Percentiles rank a stretch among this genome's conserved stretches.
phyloP scores from a whole-genome alignment of 345 rosid genomes.

The Dipteronia sinensis region DNA sequence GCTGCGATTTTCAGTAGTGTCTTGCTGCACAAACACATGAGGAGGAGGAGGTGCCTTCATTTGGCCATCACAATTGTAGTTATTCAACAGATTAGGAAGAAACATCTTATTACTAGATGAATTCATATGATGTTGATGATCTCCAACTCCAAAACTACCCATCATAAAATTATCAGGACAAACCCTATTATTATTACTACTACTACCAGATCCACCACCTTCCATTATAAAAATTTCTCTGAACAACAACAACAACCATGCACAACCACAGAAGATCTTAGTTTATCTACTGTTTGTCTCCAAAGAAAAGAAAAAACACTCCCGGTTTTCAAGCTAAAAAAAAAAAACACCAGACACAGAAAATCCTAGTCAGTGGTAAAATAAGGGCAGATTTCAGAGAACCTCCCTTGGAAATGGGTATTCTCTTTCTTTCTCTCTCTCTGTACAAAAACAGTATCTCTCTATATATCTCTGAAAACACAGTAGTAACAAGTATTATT shows the following conservation, averaged over 20 bases:
- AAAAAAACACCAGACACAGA: conserved; percentile 2
- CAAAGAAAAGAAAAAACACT: conserved; percentile 19
- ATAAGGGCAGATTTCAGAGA: conserved; percentile 8
- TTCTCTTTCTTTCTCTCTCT: neutral
- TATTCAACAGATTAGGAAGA: neutral
- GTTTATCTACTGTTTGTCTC: neutral
- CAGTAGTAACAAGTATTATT: too few species aligned
- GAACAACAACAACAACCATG: too few species aligned
- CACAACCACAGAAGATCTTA: neutral
- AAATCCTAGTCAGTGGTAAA: conserved; percentile 27
- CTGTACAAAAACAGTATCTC: too few species aligned
- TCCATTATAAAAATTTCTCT: conserved; percentile 21
- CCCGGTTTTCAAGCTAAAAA: conserved; percentile 33
- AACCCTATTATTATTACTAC: conserved; percentile 25
- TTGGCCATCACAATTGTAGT: neutral
- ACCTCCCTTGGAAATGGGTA: conserved; percentile 11
- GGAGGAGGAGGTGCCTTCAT: neutral
- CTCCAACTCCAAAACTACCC: conserved; percentile 40
- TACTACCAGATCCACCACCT: conserved; percentile 22
- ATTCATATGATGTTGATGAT: conserved; percentile 5
- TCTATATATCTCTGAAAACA: too few species aligned
- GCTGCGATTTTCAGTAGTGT: conserved; percentile 25
- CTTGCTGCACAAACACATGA: conserved; percentile 19
- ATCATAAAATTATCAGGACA: conserved; percentile 21
- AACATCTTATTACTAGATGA: conserved; percentile 5